Percentiles rank a stretch among this genome's conserved stretches.
Conservation (phyloP, 495 filamentous ascomycete genomes). For the Aspergillus coremiiformis region DNA sequence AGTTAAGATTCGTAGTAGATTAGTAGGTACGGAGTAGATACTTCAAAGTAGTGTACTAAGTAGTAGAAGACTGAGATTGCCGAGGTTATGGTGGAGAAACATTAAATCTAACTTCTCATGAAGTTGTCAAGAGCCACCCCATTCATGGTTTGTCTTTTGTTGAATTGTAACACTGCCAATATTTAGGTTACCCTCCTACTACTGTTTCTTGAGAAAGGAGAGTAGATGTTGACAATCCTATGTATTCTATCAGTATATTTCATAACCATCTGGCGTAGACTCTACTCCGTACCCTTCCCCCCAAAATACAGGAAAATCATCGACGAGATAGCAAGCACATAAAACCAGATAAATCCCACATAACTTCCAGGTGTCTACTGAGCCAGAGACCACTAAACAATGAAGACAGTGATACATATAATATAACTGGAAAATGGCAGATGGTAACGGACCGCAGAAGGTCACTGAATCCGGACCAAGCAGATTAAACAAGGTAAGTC, state of each 20-base stretch:
- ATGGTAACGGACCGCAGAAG: background rate
- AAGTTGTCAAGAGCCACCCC: background rate
- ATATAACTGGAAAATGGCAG: background rate
- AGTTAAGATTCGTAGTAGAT: too few species aligned
- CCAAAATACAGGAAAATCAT: background rate
- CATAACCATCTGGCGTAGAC: background rate
- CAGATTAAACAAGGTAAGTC: conserved; percentile 12
- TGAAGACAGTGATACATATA: background rate
- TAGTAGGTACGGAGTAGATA: too few species aligned
- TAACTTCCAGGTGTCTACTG: background rate
- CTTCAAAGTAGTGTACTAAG: too few species aligned
- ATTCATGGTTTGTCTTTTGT: background rate
- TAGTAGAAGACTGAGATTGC: background rate
- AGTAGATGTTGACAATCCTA: background rate
- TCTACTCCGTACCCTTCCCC: background rate
- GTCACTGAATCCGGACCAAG: background rate
- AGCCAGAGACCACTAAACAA: background rate
- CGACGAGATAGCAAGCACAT: background rate
- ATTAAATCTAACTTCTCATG: background rate
- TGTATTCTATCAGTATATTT: background rate
- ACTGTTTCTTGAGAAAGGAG: background rate
- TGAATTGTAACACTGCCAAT: background rate
- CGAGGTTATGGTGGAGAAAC: conserved; percentile 4
- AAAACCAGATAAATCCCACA: background rate
- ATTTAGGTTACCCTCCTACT: too few species aligned